Conservation (phyloP, 2,329 filamentous ascomycete genomes). For the Verticillium dahliae region DNA sequence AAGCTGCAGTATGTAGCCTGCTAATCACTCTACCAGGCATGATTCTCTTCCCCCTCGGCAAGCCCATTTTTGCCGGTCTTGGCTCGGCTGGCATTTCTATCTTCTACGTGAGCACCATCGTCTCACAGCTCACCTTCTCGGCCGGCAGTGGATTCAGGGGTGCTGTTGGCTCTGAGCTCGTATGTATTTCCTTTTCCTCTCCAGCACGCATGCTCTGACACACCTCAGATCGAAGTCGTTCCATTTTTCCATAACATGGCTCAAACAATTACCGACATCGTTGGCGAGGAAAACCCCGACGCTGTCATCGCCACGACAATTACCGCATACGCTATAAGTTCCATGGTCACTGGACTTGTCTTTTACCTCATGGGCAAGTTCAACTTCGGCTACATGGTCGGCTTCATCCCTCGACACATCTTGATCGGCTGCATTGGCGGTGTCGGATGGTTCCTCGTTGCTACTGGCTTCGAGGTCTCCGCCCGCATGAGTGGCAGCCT, state of each 20-base stretch:
- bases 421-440: conserved; percentile 95
- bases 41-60: conserved; percentile 90
- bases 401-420: conserved; percentile 95
- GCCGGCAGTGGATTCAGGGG: conserved; percentile 82
- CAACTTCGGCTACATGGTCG: conserved; percentile 84
- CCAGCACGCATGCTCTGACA: conserved; percentile 7
- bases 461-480: conserved; percentile 90
- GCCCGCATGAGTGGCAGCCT: conserved; percentile 81
- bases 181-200: conserved; percentile 26
- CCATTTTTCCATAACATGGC: conserved; percentile 99
- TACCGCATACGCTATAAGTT: conserved; percentile 82
- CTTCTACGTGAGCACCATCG: conserved; percentile 96
- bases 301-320: conserved; percentile 93
- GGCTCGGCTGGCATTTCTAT: conserved; percentile 95
- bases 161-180: conserved; percentile 89
- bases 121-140: conserved; percentile 87
- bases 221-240: conserved; percentile 77
- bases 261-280: conserved; percentile 69
- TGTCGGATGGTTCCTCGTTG: conserved; percentile 88
- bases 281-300: conserved; percentile 75
- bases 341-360: conserved; percentile 81
- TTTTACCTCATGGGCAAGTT: conserved; percentile 89
- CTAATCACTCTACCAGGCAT: conserved; percentile 48
- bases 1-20: conserved; percentile 1
- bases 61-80: conserved; percentile 75